Conservation (phyloP, 805 yeast genomes). For the Wickerhamiella occidentalis region DNA sequence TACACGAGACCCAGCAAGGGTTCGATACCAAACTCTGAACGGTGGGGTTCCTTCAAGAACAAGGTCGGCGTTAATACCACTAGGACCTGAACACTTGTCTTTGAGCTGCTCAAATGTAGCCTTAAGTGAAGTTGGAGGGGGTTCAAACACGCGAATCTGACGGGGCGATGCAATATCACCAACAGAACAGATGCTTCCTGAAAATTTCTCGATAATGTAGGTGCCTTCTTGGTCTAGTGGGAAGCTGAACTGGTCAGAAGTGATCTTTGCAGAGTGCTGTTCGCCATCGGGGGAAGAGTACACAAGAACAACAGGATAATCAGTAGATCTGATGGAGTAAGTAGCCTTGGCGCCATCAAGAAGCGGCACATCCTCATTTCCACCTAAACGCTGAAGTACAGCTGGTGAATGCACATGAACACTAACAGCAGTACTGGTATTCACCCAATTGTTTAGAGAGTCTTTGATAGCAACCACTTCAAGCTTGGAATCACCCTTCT, state of each 20-base stretch:
- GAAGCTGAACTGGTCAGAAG: neutral
- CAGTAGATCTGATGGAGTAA: neutral
- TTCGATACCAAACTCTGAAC: slow-evolving; percentile 51
- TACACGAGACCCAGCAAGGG: slow-evolving; percentile 31
- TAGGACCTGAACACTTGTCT: slow-evolving; percentile 86
- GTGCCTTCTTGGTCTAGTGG: slow-evolving; percentile 45
- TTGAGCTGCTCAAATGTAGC: slow-evolving; percentile 44
- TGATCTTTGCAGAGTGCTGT: neutral
- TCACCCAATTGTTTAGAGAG: slow-evolving; percentile 8
- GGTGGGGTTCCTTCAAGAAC: slow-evolving; percentile 70
- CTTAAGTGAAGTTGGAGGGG: slow-evolving; percentile 40
- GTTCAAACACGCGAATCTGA: slow-evolving; percentile 42
- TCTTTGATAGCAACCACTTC: slow-evolving; percentile 7
- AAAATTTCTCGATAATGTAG: slow-evolving; percentile 43
- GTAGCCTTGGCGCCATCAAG: neutral
- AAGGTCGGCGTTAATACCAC: slow-evolving; percentile 68
- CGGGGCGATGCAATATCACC: slow-evolving; percentile 36
- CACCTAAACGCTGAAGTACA: neutral
- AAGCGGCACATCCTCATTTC: slow-evolving; percentile 3
- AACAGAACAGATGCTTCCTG: slow-evolving; percentile 45
- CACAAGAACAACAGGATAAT: neutral
- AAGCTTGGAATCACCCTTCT: neutral
- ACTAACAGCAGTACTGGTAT: neutral
- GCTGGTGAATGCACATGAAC: slow-evolving; percentile 1
- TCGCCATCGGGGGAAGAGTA: slow-evolving; percentile 6